A percentile compares a stretch with the other conserved stretches of the same genome.
phyloP scores from a whole-genome alignment of 495 filamentous ascomycete species.

The Podospora tetraspora region DNA sequence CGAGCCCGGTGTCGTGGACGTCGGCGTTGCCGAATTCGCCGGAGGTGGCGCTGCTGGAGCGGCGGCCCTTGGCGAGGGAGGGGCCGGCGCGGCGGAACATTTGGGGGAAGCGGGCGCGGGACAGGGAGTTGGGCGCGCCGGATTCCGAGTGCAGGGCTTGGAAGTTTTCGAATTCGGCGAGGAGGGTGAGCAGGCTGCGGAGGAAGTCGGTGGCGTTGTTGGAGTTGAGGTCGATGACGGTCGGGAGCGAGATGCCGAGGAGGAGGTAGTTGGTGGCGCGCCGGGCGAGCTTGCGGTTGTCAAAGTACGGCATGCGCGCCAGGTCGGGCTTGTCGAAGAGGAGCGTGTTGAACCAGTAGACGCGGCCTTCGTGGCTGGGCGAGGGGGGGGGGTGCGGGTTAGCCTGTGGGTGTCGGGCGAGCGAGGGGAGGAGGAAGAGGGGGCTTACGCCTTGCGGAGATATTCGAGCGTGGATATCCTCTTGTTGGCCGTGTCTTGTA shows the following conservation, averaged over 20 bases:
- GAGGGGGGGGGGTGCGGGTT: constrained; percentile 13
- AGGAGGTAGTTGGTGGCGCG: constrained; percentile 89
- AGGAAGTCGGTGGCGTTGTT: constrained; percentile 77
- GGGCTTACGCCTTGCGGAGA: constrained; percentile 74
- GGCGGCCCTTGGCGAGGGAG: constrained; percentile 53
- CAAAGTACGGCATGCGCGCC: constrained; percentile 75
- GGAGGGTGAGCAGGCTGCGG: constrained; percentile 75
- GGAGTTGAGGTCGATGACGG: constrained; percentile 79
- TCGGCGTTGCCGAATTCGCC: constrained; percentile 37
- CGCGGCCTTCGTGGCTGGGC: constrained; percentile 82
- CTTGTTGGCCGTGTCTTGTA: constrained; percentile 85
- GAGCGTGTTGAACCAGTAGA: constrained; percentile 97
- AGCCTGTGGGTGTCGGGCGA: constrained; percentile 3
- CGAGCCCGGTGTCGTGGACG: background rate
- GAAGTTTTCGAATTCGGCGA: constrained; percentile 89
- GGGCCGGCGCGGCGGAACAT: constrained; percentile 71
- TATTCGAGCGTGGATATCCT: constrained; percentile 96
- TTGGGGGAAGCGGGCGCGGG: constrained; percentile 70
- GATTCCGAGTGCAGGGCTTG: constrained; percentile 77
- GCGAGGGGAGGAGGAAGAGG: background rate
- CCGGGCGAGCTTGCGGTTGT: constrained; percentile 71
- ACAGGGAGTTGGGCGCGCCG: constrained; percentile 65
- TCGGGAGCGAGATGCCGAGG: constrained; percentile 84
- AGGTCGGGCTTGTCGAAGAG: constrained; percentile 83
- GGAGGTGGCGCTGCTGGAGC: constrained; percentile 54